Conservation (phyloP, 257 asterid species). For the Linderniella brevidens region DNA sequence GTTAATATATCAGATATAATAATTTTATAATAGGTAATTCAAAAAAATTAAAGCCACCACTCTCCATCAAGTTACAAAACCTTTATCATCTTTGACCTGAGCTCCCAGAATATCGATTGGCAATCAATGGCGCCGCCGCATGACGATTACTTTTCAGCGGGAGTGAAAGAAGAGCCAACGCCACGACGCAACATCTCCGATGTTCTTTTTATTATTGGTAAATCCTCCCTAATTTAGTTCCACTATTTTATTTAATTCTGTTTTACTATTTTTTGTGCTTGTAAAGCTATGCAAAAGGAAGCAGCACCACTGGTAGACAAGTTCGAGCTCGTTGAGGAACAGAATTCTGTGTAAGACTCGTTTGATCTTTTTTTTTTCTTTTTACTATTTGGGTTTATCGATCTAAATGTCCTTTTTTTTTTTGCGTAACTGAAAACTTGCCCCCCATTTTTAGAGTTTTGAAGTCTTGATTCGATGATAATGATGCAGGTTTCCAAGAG, state of each 20-base stretch:
- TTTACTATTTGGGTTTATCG: not conserved
- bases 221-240: too few species aligned
- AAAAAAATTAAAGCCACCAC: too few species aligned
- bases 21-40: too few species aligned
- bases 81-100: too few species aligned
- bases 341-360: constrained; percentile 36
- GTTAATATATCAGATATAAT: too few species aligned
- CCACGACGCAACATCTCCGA: too few species aligned
- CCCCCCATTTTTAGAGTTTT: not conserved
- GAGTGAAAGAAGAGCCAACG: too few species aligned
- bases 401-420: not conserved
- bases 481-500: constrained; percentile 71
- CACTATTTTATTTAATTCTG: not conserved
- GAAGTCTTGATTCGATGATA: not conserved
- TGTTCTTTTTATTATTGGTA: too few species aligned
- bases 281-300: constrained; percentile 85
- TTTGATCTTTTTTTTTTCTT: constrained; percentile 4
- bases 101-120: too few species aligned
- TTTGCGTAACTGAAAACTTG: not conserved
- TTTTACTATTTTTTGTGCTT: not conserved
- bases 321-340: constrained; percentile 53
- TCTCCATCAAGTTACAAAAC: too few species aligned
- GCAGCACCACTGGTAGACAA: constrained; percentile 69
- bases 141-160: too few species aligned
- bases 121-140: too few species aligned